Percentiles rank a stretch among this genome's conserved stretches.
Conservation (phyloP, 345 rosid genomes). For the Trapa incisa region DNA sequence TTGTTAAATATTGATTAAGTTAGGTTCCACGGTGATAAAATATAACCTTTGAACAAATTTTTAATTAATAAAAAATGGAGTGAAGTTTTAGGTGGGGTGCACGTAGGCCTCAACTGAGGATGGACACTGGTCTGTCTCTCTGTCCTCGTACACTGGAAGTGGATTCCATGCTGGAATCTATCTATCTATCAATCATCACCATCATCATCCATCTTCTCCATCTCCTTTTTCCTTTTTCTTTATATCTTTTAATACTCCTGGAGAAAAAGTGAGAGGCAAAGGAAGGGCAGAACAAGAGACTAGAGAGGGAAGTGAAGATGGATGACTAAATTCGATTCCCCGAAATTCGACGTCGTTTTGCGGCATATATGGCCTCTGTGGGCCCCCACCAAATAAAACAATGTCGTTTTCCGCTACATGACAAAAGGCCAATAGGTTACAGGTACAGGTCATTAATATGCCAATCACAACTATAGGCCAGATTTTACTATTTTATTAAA, state of each 20-base stretch:
- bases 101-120: slow-evolving; percentile 30
- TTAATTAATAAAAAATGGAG: too few relatives aligned
- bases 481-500: too few relatives aligned
- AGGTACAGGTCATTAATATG: too few relatives aligned
- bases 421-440: too few relatives aligned
- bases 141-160: slow-evolving; percentile 56
- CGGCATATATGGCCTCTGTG: slow-evolving; percentile 2
- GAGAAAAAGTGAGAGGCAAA: too few relatives aligned
- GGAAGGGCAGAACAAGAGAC: too few relatives aligned
- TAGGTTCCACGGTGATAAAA: too few relatives aligned
- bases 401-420: too few relatives aligned
- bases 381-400: neutral
- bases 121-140: neutral
- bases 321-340: neutral
- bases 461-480: too few relatives aligned
- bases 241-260: too few relatives aligned
- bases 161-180: slow-evolving; percentile 47
- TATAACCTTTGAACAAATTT: too few relatives aligned
- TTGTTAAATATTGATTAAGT: too few relatives aligned
- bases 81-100: slow-evolving; percentile 29
- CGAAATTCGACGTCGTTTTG: slow-evolving; percentile 3
- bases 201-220: neutral
- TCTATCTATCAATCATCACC: neutral
- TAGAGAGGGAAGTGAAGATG: neutral
- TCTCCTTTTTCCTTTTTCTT: neutral